A percentile compares a stretch with the other conserved stretches of the same genome.
These are phyloP conservation scores for Piper betle DNA, from an alignment of 164 flowering plant genomes.

Conservation along the genomic window DNA sequence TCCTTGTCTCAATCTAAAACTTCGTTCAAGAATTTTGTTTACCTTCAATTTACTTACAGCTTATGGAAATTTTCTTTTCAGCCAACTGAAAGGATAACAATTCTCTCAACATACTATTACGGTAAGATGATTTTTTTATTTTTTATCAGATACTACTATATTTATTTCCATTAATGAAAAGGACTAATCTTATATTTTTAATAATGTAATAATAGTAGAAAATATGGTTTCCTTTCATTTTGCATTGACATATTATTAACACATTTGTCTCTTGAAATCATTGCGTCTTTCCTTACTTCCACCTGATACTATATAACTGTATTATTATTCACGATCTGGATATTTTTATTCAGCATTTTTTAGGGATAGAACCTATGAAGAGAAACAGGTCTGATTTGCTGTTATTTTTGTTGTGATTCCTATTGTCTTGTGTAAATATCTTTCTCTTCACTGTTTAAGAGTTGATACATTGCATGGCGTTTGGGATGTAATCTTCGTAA, in stretches of 20 bases:
- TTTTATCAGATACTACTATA: not conserved
- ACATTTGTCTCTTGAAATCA: not conserved
- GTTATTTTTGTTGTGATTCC: too few relatives aligned
- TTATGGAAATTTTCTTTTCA: slow-evolving; percentile 14
- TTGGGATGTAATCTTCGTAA: too few relatives aligned
- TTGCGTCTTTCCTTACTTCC: not conserved
- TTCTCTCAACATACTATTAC: slow-evolving; percentile 79
- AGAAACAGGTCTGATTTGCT: too few relatives aligned
- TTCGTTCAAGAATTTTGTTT: not conserved
- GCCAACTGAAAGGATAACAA: slow-evolving; percentile 80
- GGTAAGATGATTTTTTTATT: slow-evolving; percentile 32
- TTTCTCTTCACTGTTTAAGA: too few relatives aligned
- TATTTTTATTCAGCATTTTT: too few relatives aligned
- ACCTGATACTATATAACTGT: too few relatives aligned
- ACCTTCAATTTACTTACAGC: not conserved
- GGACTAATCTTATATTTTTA: not conserved
- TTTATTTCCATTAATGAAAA: not conserved
- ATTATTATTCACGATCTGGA: too few relatives aligned
- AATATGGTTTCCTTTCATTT: too few relatives aligned
- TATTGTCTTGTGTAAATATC: too few relatives aligned
- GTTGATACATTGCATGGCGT: too few relatives aligned
- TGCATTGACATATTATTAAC: not conserved
- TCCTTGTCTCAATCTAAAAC: not conserved
- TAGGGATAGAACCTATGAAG: too few relatives aligned
- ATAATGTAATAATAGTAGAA: too few relatives aligned